Conservation (phyloP, 768 basidiomycete species). For the Kondoa malvinella region DNA sequence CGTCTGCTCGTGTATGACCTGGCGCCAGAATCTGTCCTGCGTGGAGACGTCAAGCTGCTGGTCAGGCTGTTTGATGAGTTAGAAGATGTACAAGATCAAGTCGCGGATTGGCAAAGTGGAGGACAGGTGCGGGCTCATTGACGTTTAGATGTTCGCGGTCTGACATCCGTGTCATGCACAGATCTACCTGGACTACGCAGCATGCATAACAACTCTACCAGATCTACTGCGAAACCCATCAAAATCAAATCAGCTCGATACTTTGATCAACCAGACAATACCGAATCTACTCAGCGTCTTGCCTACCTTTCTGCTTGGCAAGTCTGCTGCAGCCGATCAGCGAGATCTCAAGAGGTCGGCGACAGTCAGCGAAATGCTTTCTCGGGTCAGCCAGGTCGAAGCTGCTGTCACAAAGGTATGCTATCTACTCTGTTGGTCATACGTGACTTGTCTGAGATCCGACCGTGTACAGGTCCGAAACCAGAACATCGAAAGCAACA, state of each 20-base stretch:
- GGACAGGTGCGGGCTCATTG: slow-evolving; percentile 1
- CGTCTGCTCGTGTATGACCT: slow-evolving; percentile 68
- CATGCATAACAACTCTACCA: background rate
- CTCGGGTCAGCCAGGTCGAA: background rate
- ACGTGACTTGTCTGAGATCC: too few relatives aligned
- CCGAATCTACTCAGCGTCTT: background rate
- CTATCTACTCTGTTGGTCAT: background rate
- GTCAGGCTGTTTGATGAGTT: slow-evolving; percentile 54
- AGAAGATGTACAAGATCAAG: slow-evolving; percentile 30
- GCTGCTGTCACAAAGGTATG: background rate
- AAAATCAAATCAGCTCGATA: background rate
- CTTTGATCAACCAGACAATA: background rate
- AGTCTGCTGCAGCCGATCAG: background rate
- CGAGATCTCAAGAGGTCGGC: background rate
- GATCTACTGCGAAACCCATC: background rate
- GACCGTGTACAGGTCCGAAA: too few relatives aligned
- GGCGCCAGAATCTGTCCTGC: slow-evolving; percentile 68
- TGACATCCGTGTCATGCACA: background rate
- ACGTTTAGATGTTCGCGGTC: background rate
- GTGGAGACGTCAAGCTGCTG: slow-evolving; percentile 48
- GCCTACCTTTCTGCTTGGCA: background rate
- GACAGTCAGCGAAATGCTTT: slow-evolving; percentile 4
- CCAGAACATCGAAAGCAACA: background rate
- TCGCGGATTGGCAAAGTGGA: slow-evolving; percentile 4
- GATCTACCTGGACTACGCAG: slow-evolving; percentile 7